Evolutionary conservation across 2,329 filamentous ascomycete species (phyloP), one percentile per base, ranked within the genome.

Genomic region (Lizonia empirigonia): DNA sequence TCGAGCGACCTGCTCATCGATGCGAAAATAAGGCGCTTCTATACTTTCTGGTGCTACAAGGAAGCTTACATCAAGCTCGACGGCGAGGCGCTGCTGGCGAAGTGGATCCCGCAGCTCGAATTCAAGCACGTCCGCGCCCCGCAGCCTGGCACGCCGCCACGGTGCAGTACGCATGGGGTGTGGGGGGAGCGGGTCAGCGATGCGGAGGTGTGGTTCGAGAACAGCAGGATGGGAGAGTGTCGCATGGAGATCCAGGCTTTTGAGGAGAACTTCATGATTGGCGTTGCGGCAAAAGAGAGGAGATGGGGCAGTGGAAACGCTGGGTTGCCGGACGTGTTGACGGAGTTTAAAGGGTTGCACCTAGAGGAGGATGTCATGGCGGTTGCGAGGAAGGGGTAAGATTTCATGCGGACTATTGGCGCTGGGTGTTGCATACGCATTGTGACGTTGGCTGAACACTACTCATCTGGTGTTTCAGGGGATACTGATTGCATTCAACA

Each of bases 31-130:
- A 79, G 87, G 5, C 79, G 82, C 44, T 93, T 93, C 68, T 93
- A 91, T 69, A 82, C 87, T 1, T 83, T 88, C 52, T 93, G 89
- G 86, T 90, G 87, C 69, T 80, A 90, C 70, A 85, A 90, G 62
- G 89, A 93, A 75, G 86, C 88, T 1, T 92, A 90, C 68, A 85
- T 92, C 72, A 93, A 92, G 81, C 85, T 93, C 76, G 89, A 88
- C 23, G 89, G 89, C 20, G 88, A 92, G 63, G 89, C 88, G 0
- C 77, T 93, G 50, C 77, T 91, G 7, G 89, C 89, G 0, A 77
- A 78, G 4, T 93, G 89, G 89, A 77, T 93, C 39, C 77, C 76
- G 41, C 82, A 88, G 40, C 75, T 92, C 7, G 86, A 91, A 63
- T 90, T 93, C 66, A 76, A 79, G 50, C 75, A 79, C 39, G 87